A percentile compares a stretch with the other conserved stretches of the same genome.
These are phyloP conservation scores for Carex scoparia DNA, from an alignment of 176 grass and related monocot genomes.

Conservation along the genomic window DNA sequence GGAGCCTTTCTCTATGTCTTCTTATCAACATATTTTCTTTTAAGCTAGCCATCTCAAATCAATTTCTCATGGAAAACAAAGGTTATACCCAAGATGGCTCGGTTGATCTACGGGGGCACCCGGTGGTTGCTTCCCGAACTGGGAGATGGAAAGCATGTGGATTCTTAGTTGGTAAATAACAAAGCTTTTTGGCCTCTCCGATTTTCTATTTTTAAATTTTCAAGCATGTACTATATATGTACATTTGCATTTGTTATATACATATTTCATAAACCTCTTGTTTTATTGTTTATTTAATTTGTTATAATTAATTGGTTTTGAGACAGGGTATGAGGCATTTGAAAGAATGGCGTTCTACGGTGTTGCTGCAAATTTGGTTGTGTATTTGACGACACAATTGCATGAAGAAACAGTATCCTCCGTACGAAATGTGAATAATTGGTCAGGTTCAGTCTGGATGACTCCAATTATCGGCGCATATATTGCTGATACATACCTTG, in stretches of 20 bases:
- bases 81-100: constrained; percentile 58
- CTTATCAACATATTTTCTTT: background rate
- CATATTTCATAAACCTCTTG: too few species aligned
- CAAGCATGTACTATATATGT: background rate
- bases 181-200: background rate
- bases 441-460: constrained; percentile 66
- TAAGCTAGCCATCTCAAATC: background rate
- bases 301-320: background rate
- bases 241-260: background rate
- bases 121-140: constrained; percentile 40
- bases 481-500: constrained; percentile 66
- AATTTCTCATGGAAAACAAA: constrained; percentile 16
- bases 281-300: background rate
- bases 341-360: constrained; percentile 89
- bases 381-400: constrained; percentile 60
- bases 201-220: background rate
- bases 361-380: constrained; percentile 63
- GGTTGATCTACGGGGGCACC: constrained; percentile 49
- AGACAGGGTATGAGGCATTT: constrained; percentile 55
- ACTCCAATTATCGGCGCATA: constrained; percentile 66
- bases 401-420: constrained; percentile 62
- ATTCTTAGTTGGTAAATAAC: constrained; percentile 51
- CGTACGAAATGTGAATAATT: constrained; percentile 66
- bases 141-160: constrained; percentile 70
- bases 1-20: background rate